Base-by-base conservation (phyloP, 805 yeast genomes). In the Candida montana region DNA sequence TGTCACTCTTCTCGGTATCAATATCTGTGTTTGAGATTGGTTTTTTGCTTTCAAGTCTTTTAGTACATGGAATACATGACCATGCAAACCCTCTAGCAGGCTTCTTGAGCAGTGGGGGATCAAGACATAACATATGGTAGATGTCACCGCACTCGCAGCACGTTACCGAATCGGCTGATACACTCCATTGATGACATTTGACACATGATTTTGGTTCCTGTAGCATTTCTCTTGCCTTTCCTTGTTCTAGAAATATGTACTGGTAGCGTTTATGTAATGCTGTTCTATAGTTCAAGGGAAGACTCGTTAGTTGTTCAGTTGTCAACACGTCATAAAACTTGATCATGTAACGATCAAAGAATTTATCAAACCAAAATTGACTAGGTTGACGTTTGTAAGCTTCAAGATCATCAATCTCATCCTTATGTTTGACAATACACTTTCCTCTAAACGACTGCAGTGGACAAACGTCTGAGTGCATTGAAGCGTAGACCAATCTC, bases 81-180 rank as follows among this genome's bases (percentile, higher is more conserved):
- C 96, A 90, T 8, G 88, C 85, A 57, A 87, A 84, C 1, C 95
- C 96, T 43, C 95, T 66, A 33, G 85, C 80, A 1, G 96, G 96
- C 54, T 85, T 85, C 48, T 76, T 75, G 39, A 75, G 58, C 31
- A 88, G 62, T 1, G 96, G 96, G 1, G 96, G 96, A 46, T 83
- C 86, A 36, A 89, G 72, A 55, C 98, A 90, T 29, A 78, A 68
- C 77, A 89, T 75, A 63, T 90, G 98, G 50, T 79, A 87, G 44
- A 68, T 68, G 15, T 73, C 70, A 11, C 70, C 68, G 59, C 98
- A 90, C 39, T 73, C 81, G n/a, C 84, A 83, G 63, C 98, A 90
- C 47, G 71, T 74, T 7, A 90, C 79, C 1, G 90, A 78, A 51
- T 86, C 93, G 13, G 73, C 66, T 0, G 81, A 62, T 3, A 80